Conservation (phyloP, 257 asterid species). For the Rubia yunnanensis region DNA sequence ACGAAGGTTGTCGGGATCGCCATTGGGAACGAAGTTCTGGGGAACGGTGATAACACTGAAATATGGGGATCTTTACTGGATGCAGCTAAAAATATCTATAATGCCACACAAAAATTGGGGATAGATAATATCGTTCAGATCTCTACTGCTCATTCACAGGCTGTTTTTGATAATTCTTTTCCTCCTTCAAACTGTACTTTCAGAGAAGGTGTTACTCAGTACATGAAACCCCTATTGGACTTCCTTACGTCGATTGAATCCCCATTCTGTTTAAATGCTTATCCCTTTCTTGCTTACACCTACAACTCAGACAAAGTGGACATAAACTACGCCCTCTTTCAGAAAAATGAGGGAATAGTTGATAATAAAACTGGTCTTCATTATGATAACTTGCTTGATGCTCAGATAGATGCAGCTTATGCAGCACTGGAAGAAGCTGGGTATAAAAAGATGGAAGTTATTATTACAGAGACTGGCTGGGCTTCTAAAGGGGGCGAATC, state of each 20-base stretch:
- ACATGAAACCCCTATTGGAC: slow-evolving; percentile 85
- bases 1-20: slow-evolving; percentile 80
- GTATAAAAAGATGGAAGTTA: slow-evolving; percentile 67
- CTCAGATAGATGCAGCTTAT: slow-evolving; percentile 94
- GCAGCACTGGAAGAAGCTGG: slow-evolving; percentile 84
- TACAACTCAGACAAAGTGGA: slow-evolving; percentile 57
- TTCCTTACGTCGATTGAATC: slow-evolving; percentile 64
- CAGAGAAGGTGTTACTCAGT: slow-evolving; percentile 48
- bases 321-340: slow-evolving; percentile 82
- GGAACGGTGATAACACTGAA: slow-evolving; percentile 36
- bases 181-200: slow-evolving; percentile 91
- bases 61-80: slow-evolving; percentile 47
- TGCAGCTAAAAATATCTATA: slow-evolving; percentile 67
- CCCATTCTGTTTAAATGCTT: slow-evolving; percentile 88
- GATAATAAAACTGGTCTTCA: slow-evolving; percentile 59
- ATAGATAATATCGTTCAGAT: slow-evolving; percentile 56
- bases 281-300: slow-evolving; percentile 83
- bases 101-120: slow-evolving; percentile 58
- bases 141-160: slow-evolving; percentile 78
- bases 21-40: slow-evolving; percentile 80
- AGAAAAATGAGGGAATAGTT: slow-evolving; percentile 49
- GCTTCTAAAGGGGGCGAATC: slow-evolving; percentile 83
- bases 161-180: slow-evolving; percentile 58
- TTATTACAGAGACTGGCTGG: slow-evolving; percentile 97
- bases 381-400: slow-evolving; percentile 93